phyloP scores from a whole-genome alignment of 2,329 filamentous ascomycete species.

The Beauveria pseudobassiana region DNA sequence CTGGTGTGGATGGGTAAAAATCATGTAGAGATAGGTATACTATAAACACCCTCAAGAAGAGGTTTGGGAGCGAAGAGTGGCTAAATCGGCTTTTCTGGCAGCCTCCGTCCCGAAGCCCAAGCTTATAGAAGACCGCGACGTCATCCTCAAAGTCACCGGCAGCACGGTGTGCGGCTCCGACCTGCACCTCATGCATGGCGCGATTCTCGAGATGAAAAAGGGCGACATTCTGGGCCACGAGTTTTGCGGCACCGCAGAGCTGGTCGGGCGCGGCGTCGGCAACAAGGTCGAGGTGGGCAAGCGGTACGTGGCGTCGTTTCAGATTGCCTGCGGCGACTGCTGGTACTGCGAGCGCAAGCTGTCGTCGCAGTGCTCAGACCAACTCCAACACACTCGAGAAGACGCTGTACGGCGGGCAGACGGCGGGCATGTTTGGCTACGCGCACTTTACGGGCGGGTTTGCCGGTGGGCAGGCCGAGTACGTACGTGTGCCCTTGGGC shows the following conservation, averaged over 20 bases:
- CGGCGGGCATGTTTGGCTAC: slow-evolving; percentile 67
- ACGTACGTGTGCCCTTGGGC: slow-evolving; percentile 71
- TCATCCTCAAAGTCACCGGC: slow-evolving; percentile 72
- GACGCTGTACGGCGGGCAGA: slow-evolving; percentile 71
- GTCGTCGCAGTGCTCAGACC: slow-evolving; percentile 72
- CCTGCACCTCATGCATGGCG: slow-evolving; percentile 48
- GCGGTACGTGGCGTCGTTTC: slow-evolving; percentile 78
- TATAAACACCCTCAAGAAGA: neutral
- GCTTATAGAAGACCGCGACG: slow-evolving; percentile 65
- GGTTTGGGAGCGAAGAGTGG: no score
- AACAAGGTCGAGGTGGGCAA: slow-evolving; percentile 48
- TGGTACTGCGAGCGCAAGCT: slow-evolving; percentile 73
- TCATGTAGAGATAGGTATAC: slow-evolving; percentile 56
- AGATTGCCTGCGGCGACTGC: slow-evolving; percentile 69
- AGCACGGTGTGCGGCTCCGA: slow-evolving; percentile 52
- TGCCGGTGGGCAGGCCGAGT: slow-evolving; percentile 82
- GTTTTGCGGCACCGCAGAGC: slow-evolving; percentile 49
- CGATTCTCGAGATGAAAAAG: slow-evolving; percentile 51
- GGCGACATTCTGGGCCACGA: slow-evolving; percentile 62
- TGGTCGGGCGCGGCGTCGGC: slow-evolving; percentile 46
- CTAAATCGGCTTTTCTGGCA: slow-evolving; percentile 16
- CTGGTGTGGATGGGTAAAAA: slow-evolving; percentile 79
- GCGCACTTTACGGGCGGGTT: slow-evolving; percentile 80
- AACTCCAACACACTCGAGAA: slow-evolving; percentile 65
- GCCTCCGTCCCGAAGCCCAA: slow-evolving; percentile 62